These are phyloP conservation scores for Boletus sp. DNA, from an alignment of 768 basidiomycete species.

Conservation along the genomic window DNA sequence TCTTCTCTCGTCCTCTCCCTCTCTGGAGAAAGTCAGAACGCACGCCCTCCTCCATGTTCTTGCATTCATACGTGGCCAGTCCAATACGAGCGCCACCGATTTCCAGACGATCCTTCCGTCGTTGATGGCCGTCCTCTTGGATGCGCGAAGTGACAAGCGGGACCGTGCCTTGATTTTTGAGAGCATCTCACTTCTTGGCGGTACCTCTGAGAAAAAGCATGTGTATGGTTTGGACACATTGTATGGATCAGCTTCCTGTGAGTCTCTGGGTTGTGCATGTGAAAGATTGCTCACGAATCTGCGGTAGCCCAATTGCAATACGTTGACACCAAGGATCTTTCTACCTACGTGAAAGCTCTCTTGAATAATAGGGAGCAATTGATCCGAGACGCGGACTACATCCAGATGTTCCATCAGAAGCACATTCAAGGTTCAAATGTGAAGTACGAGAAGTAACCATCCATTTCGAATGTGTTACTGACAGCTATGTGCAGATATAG, in stretches of 20 bases:
- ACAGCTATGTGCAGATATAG: constrained; percentile 50
- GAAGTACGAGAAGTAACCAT: constrained; percentile 36
- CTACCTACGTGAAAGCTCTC: constrained; percentile 54
- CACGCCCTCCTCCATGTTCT: constrained; percentile 71
- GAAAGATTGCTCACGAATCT: constrained; percentile 9
- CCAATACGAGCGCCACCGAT: constrained; percentile 54
- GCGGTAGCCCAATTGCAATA: constrained; percentile 57
- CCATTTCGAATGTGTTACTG: constrained; percentile 33
- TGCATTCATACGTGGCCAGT: constrained; percentile 78
- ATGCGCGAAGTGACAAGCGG: constrained; percentile 27
- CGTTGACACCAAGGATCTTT: constrained; percentile 60
- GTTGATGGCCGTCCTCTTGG: constrained; percentile 54
- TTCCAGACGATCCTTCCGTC: constrained; percentile 79
- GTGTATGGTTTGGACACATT: constrained; percentile 74
- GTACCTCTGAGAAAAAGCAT: constrained; percentile 38
- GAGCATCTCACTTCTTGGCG: constrained; percentile 49
- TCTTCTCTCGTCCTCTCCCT: constrained; percentile 43
- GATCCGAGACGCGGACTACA: constrained; percentile 53
- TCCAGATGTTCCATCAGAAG: constrained; percentile 58
- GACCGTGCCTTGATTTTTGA: constrained; percentile 42
- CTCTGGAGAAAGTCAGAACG: constrained; percentile 36
- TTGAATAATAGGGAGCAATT: constrained; percentile 52
- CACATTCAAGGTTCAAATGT: constrained; percentile 44
- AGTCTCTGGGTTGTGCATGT: constrained; percentile 19
- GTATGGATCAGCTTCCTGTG: constrained; percentile 62